Evolutionary conservation across 306 rosid species (phyloP).

Genomic region (Vigna nakashimae): DNA sequence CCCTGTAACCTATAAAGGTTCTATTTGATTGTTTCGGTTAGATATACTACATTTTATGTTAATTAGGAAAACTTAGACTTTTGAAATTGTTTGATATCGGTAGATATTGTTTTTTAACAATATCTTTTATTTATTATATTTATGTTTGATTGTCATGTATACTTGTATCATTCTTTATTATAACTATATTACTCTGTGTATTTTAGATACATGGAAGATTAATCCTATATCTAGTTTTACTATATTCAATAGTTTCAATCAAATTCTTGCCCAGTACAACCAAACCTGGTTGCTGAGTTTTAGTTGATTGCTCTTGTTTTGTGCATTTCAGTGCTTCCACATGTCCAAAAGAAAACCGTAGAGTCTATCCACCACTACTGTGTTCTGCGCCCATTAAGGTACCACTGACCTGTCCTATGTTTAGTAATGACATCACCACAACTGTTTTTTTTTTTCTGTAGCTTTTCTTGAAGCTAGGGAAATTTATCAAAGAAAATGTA

Average conservation of each 20-base stretch:
- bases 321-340: conserved; percentile 64
- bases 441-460: background rate
- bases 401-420: conserved; percentile 18
- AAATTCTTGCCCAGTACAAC: background rate
- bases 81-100: too few species aligned
- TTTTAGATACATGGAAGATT: fast-evolving
- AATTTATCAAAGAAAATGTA: background rate
- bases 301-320: conserved; percentile 2
- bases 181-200: too few species aligned
- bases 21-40: background rate
- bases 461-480: background rate
- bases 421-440: conserved; percentile 12
- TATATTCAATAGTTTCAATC: background rate
- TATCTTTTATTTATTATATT: too few species aligned
- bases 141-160: too few species aligned
- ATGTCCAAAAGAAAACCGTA: conserved; percentile 63
- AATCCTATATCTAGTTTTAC: too few species aligned
- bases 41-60: too few species aligned
- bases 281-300: background rate
- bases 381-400: conserved; percentile 93
- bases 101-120: too few species aligned
- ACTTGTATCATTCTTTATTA: too few species aligned
- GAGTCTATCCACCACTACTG: conserved; percentile 61
- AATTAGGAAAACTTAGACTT: too few species aligned
- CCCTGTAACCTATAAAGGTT: conserved; percentile 7